phyloP scores from a whole-genome alignment of 2,329 filamentous ascomycete genomes.

The Domatiomyces catenatus region DNA sequence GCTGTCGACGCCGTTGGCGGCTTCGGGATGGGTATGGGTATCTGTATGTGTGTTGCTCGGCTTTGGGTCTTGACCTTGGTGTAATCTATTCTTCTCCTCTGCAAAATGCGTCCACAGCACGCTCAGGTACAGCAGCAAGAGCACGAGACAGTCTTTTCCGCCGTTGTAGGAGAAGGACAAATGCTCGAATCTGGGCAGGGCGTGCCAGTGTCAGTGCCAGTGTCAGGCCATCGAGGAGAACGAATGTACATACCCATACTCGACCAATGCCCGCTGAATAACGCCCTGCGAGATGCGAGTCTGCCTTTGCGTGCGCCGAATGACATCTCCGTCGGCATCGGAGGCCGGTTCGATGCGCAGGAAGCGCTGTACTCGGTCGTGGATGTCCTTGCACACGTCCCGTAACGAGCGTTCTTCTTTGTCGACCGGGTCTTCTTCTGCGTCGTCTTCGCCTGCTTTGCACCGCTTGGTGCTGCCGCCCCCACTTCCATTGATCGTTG shows the following conservation, averaged over 20 bases:
- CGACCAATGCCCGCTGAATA: constrained; percentile 57
- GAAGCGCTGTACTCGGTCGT: background rate
- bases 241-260: constrained; percentile 48
- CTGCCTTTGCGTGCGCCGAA: constrained; percentile 57
- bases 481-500: background rate
- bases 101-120: constrained; percentile 30
- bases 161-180: constrained; percentile 92
- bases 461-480: background rate
- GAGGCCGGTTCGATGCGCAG: background rate
- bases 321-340: constrained; percentile 27
- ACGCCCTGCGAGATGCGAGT: constrained; percentile 57
- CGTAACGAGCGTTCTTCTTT: background rate
- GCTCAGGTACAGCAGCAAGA: constrained; percentile 73
- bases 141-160: constrained; percentile 91
- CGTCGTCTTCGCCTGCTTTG: background rate
- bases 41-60: background rate
- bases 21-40: background rate
- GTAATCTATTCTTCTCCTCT: constrained; percentile 2
- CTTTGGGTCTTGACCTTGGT: background rate
- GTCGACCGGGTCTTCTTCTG: background rate
- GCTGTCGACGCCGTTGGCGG: background rate
- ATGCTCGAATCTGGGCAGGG: constrained; percentile 47
- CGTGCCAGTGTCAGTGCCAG: constrained; percentile 2
- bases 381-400: background rate
- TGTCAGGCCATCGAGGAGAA: background rate